Conservation (phyloP, 495 filamentous ascomycete species). For the Trichoderma erinaceum region DNA sequence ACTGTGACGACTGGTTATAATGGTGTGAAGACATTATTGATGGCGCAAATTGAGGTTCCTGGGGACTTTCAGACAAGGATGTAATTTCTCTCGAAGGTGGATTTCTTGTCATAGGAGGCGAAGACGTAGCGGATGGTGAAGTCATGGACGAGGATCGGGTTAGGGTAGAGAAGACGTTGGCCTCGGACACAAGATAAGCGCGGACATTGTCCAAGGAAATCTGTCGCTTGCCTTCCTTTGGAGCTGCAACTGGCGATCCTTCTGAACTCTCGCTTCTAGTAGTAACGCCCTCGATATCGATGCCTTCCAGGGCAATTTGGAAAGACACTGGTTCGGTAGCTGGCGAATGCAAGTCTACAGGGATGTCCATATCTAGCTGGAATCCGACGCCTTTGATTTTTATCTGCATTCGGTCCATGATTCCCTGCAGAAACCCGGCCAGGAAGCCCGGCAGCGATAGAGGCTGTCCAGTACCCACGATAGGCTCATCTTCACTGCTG, state of each 20-base stretch:
- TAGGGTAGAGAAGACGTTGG: conserved; percentile 63
- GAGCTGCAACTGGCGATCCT: conserved; percentile 26
- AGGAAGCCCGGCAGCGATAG: conserved; percentile 76
- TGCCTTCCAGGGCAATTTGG: conserved; percentile 57
- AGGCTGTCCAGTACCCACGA: conserved; percentile 64
- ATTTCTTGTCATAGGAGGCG: conserved; percentile 26
- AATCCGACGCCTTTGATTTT: conserved; percentile 53
- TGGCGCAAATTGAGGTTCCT: not conserved
- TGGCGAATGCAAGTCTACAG: conserved; percentile 50
- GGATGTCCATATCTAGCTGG: conserved; percentile 56
- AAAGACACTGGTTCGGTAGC: conserved; percentile 52
- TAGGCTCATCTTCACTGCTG: conserved; percentile 58
- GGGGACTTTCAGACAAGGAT: not conserved
- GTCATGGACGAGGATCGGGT: conserved; percentile 53
- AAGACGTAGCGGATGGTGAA: conserved; percentile 51
- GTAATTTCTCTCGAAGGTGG: conserved; percentile 23
- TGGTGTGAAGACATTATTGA: not conserved
- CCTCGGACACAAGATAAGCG: conserved; percentile 63
- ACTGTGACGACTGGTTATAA: conserved; percentile 19
- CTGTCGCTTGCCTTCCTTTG: conserved; percentile 58
- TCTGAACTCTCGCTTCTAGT: conserved; percentile 26
- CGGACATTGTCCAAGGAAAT: conserved; percentile 58
- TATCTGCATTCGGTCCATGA: conserved; percentile 72
- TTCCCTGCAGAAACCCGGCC: conserved; percentile 72
- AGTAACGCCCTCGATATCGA: conserved; percentile 62